Evolutionary conservation across 768 basidiomycete genomes (phyloP).

Genomic region (Mycena polygramma): DNA sequence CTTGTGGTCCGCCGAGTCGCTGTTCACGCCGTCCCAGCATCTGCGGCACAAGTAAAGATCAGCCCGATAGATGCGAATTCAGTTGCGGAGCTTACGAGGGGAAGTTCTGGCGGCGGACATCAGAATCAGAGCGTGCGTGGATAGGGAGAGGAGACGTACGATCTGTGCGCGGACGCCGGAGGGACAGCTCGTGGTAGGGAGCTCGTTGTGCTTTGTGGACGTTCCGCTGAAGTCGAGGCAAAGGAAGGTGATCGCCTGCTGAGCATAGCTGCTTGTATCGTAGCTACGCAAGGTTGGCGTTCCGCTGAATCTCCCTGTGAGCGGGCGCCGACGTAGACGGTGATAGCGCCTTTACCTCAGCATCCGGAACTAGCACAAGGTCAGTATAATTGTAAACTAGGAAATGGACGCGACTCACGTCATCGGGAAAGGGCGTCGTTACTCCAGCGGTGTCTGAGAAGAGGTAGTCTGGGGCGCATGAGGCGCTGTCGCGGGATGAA

Average conservation of each 20-base stretch:
- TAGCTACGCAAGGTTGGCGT: slow-evolving; percentile 51
- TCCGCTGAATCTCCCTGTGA: slow-evolving; percentile 34
- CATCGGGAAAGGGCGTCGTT: slow-evolving; percentile 67
- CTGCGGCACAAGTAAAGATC: slow-evolving; percentile 59
- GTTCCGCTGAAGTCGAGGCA: slow-evolving; percentile 56
- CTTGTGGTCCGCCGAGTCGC: slow-evolving; percentile 65
- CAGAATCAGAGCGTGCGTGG: slow-evolving; percentile 6
- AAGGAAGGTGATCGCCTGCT: slow-evolving; percentile 54
- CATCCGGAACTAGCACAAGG: slow-evolving; percentile 61
- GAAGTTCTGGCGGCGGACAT: slow-evolving; percentile 25
- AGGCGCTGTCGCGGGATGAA: slow-evolving; percentile 8
- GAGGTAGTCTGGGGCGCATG: slow-evolving; percentile 56
- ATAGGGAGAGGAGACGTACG: slow-evolving; percentile 44
- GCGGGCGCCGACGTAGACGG: slow-evolving; percentile 1
- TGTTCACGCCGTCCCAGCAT: slow-evolving; percentile 70
- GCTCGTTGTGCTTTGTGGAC: slow-evolving; percentile 48
- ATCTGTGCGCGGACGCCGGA: slow-evolving; percentile 65
- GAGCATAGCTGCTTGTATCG: slow-evolving; percentile 49
- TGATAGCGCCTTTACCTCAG: slow-evolving; percentile 50
- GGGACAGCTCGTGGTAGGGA: slow-evolving; percentile 57
- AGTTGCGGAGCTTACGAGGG: slow-evolving; percentile 23
- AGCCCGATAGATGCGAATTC: neutral
- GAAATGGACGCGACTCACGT: slow-evolving; percentile 51
- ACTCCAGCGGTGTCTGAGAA: slow-evolving; percentile 60
- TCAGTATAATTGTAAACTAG: slow-evolving; percentile 16